Evolutionary conservation across 768 basidiomycete species (phyloP).

Genomic region (Tylopilus sp.): DNA sequence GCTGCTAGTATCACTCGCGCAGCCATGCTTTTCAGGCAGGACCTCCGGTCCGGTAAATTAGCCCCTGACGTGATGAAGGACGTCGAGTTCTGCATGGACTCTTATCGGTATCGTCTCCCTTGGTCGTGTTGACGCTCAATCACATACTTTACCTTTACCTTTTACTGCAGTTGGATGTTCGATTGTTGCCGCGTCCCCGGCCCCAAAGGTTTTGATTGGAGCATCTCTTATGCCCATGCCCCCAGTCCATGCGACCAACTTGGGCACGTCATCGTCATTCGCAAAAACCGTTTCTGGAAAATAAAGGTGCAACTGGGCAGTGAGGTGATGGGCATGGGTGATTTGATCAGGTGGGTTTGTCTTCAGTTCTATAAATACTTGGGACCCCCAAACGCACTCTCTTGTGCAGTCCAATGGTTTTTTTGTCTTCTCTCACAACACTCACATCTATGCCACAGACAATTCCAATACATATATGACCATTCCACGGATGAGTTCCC

Average conservation of each 20-base stretch:
- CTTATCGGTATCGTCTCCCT: slow-evolving; percentile 54
- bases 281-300: slow-evolving; percentile 84
- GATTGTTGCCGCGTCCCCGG: slow-evolving; percentile 85
- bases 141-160: neutral
- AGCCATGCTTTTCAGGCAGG: slow-evolving; percentile 70
- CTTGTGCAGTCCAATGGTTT: too few relatives aligned
- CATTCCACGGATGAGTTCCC: slow-evolving; percentile 61
- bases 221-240: slow-evolving; percentile 60
- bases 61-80: slow-evolving; percentile 65
- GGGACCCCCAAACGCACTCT: neutral
- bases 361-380: neutral
- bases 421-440: neutral
- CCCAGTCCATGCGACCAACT: slow-evolving; percentile 36
- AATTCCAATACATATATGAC: slow-evolving; percentile 69
- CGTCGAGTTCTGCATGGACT: slow-evolving; percentile 80
- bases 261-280: slow-evolving; percentile 82
- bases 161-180: slow-evolving; percentile 75
- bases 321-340: slow-evolving; percentile 56
- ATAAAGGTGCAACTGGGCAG: slow-evolving; percentile 57
- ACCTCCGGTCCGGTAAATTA: slow-evolving; percentile 62
- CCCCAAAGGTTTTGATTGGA: slow-evolving; percentile 71
- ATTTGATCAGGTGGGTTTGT: slow-evolving; percentile 56
- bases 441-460: slow-evolving; percentile 39
- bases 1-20: slow-evolving; percentile 71
- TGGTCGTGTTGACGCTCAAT: neutral